Evolutionary conservation across 176 grass and related monocot genomes (phyloP).

Genomic region (Oryza brachyantha): DNA sequence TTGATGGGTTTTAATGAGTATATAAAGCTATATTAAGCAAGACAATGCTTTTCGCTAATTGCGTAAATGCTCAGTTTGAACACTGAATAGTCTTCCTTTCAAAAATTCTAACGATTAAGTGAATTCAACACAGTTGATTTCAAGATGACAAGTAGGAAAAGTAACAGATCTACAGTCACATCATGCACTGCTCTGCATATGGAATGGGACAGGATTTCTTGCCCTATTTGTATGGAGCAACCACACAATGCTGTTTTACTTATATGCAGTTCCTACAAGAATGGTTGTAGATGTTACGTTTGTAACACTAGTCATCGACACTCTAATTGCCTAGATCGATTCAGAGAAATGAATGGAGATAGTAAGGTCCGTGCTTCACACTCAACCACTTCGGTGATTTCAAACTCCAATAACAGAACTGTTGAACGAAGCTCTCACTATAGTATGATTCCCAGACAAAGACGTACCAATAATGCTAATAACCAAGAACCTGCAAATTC

Average conservation of each 20-base stretch:
- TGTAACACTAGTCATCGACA: constrained; percentile 98
- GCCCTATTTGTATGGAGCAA: constrained; percentile 99
- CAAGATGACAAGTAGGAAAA: constrained; percentile 83
- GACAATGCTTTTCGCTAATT: constrained; percentile 2
- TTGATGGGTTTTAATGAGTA: not conserved
- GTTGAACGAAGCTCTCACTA: constrained; percentile 44
- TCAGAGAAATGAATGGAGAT: constrained; percentile 80
- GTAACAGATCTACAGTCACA: constrained; percentile 51
- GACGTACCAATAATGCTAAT: constrained; percentile 40
- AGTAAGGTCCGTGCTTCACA: constrained; percentile 59
- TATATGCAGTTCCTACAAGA: constrained; percentile 81
- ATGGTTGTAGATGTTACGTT: constrained; percentile 90
- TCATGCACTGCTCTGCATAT: constrained; percentile 66
- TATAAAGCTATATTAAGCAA: constrained; percentile 15
- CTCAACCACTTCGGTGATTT: constrained; percentile 59
- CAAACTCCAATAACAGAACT: constrained; percentile 53
- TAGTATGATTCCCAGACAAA: constrained; percentile 53
- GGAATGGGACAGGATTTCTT: constrained; percentile 93
- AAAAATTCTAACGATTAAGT: constrained; percentile 55
- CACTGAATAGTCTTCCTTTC: constrained; percentile 23
- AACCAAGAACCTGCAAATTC: constrained; percentile 49
- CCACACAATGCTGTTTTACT: constrained; percentile 97
- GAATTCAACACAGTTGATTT: constrained; percentile 64
- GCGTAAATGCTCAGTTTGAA: constrained; percentile 28
- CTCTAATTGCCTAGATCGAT: constrained; percentile 96